Base-by-base conservation (phyloP, 2,329 filamentous ascomycete genomes). In the Pyrenophora teres region DNA sequence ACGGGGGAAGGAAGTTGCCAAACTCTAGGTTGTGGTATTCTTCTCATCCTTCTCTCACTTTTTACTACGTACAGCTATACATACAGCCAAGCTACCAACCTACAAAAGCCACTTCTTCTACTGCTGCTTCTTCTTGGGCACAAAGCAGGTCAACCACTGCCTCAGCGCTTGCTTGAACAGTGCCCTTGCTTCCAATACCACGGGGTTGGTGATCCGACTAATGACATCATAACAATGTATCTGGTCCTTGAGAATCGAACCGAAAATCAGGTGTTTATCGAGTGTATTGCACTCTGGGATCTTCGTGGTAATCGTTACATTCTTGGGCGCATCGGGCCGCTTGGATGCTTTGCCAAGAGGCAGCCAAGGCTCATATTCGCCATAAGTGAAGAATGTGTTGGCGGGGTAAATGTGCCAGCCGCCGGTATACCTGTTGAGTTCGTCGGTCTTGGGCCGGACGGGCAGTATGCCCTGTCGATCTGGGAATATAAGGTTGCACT, bases 211-310 rank as follows among this genome's bases (percentile, higher is more conserved):
- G 13, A 45, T 18, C 6, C 52, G 42, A 21, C 55, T 58, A 2
- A 64, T 64, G 46, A 81, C 77, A 64, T 83, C 81, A 62, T 76
- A 80, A 46, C 75, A 78, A 68, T 83, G 81, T 63, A 77, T 69
- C 9, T 76, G 75, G n/a, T 76, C 69, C 3, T 62, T 42, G 49
- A 82, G 65, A 9, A 80, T 60, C 54, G 78, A 77, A 2, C 80
- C 80, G 55, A 83, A 83, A 0, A 83, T 54, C n/a, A 72, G 70
- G 47, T 66, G 48, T 0, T 56, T 55, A 0, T 73, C 75, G 36
- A 67, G 57, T 18, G 69, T 65, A 7, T 76, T 75, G 50, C 80
- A 83, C 15, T 63, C 39, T 10, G 43, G 49, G 1, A 52, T 36
- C 3, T 47, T 25, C 9, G 40, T 32, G 12, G 30, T 52, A 3